A percentile compares a stretch with the other conserved stretches of the same genome.
Evolutionary conservation across 371 early-diverging fungal genomes (phyloP).

Genomic region (Mortierella sp.): DNA sequence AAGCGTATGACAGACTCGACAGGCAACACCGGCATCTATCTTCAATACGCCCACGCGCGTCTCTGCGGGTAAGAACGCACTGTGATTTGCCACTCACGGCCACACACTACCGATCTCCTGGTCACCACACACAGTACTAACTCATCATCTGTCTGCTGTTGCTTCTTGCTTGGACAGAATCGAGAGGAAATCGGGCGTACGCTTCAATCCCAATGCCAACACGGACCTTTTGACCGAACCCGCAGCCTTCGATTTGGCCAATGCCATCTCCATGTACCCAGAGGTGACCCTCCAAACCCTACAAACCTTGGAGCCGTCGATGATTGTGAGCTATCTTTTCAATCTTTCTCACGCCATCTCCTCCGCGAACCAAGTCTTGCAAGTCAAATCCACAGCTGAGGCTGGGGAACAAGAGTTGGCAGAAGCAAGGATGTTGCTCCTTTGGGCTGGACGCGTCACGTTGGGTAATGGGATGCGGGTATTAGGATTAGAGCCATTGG

Average conservation of each 20-base stretch:
- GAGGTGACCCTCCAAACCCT: slow-evolving; percentile 71
- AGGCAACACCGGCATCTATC: slow-evolving; percentile 98
- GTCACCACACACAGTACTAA: no score
- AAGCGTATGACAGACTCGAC: slow-evolving; percentile 92
- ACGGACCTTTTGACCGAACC: slow-evolving; percentile 73
- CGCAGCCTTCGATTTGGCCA: slow-evolving; percentile 75
- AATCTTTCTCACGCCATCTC: slow-evolving; percentile 85
- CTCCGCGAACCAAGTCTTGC: slow-evolving; percentile 74
- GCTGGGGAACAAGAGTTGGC: slow-evolving; percentile 70
- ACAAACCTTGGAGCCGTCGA: slow-evolving; percentile 85
- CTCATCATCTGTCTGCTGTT: no score
- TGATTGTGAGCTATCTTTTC: slow-evolving; percentile 91
- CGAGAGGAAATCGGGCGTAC: slow-evolving; percentile 63
- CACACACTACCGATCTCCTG: no score
- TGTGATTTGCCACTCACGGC: no score
- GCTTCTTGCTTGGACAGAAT: slow-evolving; percentile 61
- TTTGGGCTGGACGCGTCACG: slow-evolving; percentile 79
- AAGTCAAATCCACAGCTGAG: slow-evolving; percentile 72
- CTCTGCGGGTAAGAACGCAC: slow-evolving; percentile 78
- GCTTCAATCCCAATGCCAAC: slow-evolving; percentile 47
- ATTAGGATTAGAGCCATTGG: slow-evolving; percentile 83
- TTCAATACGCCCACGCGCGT: slow-evolving; percentile 97
- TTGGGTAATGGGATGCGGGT: slow-evolving; percentile 88
- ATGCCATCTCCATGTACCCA: slow-evolving; percentile 87
- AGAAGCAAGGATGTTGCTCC: slow-evolving; percentile 80